These are phyloP conservation scores for Claviceps purpurea DNA, from an alignment of 2,329 filamentous ascomycete species.

Conservation along the genomic window DNA sequence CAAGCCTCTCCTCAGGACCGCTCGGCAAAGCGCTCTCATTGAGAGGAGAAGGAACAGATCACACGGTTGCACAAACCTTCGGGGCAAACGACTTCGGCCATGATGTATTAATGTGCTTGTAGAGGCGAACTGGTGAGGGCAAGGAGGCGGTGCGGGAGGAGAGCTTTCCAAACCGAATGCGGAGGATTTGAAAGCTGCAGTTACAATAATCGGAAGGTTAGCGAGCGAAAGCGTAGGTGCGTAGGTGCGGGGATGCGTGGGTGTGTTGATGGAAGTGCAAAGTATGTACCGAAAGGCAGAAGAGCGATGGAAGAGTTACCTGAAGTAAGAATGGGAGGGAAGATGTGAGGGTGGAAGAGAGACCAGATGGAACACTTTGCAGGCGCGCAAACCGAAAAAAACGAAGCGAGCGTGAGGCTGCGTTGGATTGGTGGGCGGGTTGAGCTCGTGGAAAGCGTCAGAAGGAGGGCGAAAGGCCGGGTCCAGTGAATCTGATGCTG, in stretches of 20 bases:
- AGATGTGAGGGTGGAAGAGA: not conserved
- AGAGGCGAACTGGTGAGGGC: not conserved
- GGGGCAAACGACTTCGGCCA: conserved; percentile 21
- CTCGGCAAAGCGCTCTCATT: no score
- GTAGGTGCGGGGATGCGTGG: no score
- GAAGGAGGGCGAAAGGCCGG: conserved; percentile 6
- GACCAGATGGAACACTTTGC: not conserved
- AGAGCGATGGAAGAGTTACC: not conserved
- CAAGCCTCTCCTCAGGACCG: not conserved
- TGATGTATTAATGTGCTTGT: conserved; percentile 5
- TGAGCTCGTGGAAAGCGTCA: conserved; percentile 7
- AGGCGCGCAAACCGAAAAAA: not conserved
- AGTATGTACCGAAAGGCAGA: not conserved
- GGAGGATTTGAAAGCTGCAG: not conserved
- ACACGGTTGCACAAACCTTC: conserved; percentile 19
- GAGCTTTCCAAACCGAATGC: not conserved
- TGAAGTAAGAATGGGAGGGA: not conserved
- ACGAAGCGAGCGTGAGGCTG: not conserved
- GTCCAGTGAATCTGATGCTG: not conserved
- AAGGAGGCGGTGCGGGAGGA: conserved; percentile 1
- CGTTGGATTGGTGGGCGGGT: conserved; percentile 2
- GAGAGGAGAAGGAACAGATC: no score
- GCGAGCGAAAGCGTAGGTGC: not conserved
- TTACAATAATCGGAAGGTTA: not conserved
- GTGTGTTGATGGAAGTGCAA: not conserved